Percentiles rank a stretch among this genome's conserved stretches.
These are phyloP conservation scores for Didymella pinodella DNA, from an alignment of 2,329 filamentous ascomycete species.

Conservation along the genomic window DNA sequence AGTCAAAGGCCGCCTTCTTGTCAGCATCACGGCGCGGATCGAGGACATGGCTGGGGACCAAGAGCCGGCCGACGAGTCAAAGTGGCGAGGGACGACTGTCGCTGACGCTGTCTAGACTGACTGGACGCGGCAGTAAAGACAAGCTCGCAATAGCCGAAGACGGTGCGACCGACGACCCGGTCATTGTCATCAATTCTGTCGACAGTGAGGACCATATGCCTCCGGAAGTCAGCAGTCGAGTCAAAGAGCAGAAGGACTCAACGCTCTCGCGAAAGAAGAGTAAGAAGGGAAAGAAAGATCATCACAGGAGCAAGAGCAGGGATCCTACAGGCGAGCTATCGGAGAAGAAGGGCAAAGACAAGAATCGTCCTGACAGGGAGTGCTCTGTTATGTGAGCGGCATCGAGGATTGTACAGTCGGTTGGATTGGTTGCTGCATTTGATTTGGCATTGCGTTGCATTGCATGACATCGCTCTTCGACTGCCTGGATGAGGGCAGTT, in stretches of 20 bases:
- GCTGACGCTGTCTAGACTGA: slow-evolving; percentile 51
- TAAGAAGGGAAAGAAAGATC: slow-evolving; percentile 43
- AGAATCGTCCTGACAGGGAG: slow-evolving; percentile 53
- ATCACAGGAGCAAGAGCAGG: slow-evolving; percentile 52
- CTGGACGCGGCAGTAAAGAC: slow-evolving; percentile 54
- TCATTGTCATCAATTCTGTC: slow-evolving; percentile 39
- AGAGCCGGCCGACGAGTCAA: slow-evolving; percentile 54
- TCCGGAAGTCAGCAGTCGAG: slow-evolving; percentile 22
- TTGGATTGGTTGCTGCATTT: background rate
- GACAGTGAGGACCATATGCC: slow-evolving; percentile 12
- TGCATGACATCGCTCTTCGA: background rate
- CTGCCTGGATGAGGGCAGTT: slow-evolving; percentile 1
- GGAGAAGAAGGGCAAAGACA: slow-evolving; percentile 41
- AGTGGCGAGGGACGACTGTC: slow-evolving; percentile 53
- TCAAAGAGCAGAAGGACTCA: slow-evolving; percentile 37
- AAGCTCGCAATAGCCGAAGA: slow-evolving; percentile 44
- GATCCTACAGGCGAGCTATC: slow-evolving; percentile 44
- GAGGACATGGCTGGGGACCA: slow-evolving; percentile 42
- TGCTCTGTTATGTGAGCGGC: slow-evolving; percentile 55
- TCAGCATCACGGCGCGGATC: slow-evolving; percentile 46
- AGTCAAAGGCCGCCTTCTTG: slow-evolving; percentile 47
- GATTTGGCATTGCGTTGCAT: slow-evolving; percentile 12
- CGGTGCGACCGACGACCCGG: slow-evolving; percentile 33
- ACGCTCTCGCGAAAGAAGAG: slow-evolving; percentile 40
- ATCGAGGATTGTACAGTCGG: background rate